phyloP scores from a whole-genome alignment of 208 protist genomes.

The Wallacemonas sp. region DNA sequence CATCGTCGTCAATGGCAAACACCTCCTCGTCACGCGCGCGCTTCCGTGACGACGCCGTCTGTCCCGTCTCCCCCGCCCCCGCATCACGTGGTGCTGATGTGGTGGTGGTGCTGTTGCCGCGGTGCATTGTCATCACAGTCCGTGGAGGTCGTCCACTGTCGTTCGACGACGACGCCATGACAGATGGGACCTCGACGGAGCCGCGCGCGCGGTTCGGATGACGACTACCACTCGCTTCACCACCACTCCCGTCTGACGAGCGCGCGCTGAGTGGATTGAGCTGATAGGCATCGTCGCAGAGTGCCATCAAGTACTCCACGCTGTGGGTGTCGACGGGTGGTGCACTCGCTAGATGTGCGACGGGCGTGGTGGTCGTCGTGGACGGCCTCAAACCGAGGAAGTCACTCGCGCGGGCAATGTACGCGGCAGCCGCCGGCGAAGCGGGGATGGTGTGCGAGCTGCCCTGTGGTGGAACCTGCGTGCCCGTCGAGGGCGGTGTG shows the following conservation, averaged over 20 bases:
- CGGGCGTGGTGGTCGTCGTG: too few species aligned
- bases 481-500: background rate
- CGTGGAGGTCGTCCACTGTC: background rate
- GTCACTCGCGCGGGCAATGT: background rate
- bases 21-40: slow-evolving; percentile 3
- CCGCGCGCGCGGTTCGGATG: too few species aligned
- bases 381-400: slow-evolving; percentile 12
- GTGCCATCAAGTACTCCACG: slow-evolving; percentile 59
- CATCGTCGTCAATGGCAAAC: slow-evolving; percentile 5
- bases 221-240: too few species aligned
- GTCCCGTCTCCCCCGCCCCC: background rate
- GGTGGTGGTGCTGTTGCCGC: background rate
- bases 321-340: slow-evolving; percentile 29
- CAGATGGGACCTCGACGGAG: too few species aligned
- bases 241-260: background rate
- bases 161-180: slow-evolving; percentile 4
- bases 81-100: too few species aligned
- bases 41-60: background rate
- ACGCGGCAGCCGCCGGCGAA: slow-evolving; percentile 4
- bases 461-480: background rate
- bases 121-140: background rate
- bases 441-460: too few species aligned
- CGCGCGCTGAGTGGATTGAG: slow-evolving; percentile 45
- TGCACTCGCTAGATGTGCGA: too few species aligned
- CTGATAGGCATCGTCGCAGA: slow-evolving; percentile 63